Conservation (phyloP, 345 rosid species). For the Theobroma cacao region DNA sequence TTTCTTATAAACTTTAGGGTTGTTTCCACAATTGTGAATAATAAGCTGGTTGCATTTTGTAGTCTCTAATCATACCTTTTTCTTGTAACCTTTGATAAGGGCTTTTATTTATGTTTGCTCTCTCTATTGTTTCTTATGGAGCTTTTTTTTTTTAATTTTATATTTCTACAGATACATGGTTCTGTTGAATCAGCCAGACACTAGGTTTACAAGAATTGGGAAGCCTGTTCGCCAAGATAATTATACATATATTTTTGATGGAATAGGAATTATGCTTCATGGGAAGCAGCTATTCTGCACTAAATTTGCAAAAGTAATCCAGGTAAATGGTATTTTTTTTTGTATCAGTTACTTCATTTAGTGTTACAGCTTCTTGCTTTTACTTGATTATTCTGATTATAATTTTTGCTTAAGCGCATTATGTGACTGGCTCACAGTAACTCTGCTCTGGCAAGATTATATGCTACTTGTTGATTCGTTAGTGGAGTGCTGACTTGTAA, state of each 20-base stretch:
- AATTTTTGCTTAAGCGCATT: background rate
- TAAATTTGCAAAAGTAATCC: constrained; percentile 46
- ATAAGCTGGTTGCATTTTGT: background rate
- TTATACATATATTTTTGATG: constrained; percentile 32
- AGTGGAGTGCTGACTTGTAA: background rate
- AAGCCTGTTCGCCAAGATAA: constrained; percentile 16
- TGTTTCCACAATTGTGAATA: no score
- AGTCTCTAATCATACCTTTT: constrained; percentile 2
- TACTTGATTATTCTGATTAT: background rate
- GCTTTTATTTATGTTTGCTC: background rate
- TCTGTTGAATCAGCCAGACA: constrained; percentile 30
- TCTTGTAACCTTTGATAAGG: background rate
- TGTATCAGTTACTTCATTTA: background rate
- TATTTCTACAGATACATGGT: constrained; percentile 44
- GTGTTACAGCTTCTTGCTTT: background rate
- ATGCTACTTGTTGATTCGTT: background rate
- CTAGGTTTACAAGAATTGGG: constrained; percentile 8
- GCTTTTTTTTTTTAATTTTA: constrained; percentile 5
- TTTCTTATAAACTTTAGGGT: no score
- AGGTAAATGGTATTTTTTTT: constrained; percentile 31
- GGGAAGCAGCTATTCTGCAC: constrained; percentile 52
- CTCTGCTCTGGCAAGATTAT: background rate
- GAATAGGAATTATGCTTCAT: constrained; percentile 57
- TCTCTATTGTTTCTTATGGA: background rate
- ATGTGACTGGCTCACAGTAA: background rate